phyloP scores from a whole-genome alignment of 78 protist species.

The Speleostelium caveatum region DNA sequence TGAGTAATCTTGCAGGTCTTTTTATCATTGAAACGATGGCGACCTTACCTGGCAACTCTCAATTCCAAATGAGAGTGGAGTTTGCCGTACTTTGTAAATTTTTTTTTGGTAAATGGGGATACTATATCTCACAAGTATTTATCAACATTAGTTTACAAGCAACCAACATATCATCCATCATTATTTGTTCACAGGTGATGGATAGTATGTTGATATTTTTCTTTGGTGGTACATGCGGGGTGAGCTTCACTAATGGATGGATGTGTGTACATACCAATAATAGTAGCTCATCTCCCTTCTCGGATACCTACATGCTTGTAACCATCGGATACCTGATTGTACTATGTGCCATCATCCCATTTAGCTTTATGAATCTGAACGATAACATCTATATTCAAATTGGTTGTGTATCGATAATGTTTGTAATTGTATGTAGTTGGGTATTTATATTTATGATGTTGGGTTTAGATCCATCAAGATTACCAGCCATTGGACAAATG shows the following conservation, averaged over 20 bases:
- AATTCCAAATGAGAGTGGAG: constrained; percentile 37
- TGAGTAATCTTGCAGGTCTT: constrained; percentile 36
- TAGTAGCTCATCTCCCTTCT: constrained; percentile 34
- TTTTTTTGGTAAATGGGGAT: constrained; percentile 62
- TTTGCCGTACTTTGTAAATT: constrained; percentile 38
- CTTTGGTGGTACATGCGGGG: constrained; percentile 57
- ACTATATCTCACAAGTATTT: constrained; percentile 35
- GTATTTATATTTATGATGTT: constrained; percentile 14
- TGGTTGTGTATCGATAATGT: constrained; percentile 41
- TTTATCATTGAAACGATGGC: constrained; percentile 64
- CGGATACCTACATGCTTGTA: constrained; percentile 36
- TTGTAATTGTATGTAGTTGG: constrained; percentile 46
- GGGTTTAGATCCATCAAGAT: constrained; percentile 25
- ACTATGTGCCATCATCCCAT: constrained; percentile 37
- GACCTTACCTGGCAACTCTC: constrained; percentile 40
- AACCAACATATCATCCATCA: constrained; percentile 57
- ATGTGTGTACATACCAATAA: background rate
- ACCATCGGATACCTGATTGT: constrained; percentile 60
- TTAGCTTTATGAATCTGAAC: constrained; percentile 64
- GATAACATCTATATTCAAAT: constrained; percentile 77
- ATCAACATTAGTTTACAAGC: constrained; percentile 45
- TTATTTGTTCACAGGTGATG: constrained; percentile 71
- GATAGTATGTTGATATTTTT: constrained; percentile 49
- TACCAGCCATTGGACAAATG: constrained; percentile 31
- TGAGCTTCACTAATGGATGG: constrained; percentile 33